Base-by-base conservation (phyloP, 192 early-diverging fungal genomes). In the Paraglomus brasilianum region DNA sequence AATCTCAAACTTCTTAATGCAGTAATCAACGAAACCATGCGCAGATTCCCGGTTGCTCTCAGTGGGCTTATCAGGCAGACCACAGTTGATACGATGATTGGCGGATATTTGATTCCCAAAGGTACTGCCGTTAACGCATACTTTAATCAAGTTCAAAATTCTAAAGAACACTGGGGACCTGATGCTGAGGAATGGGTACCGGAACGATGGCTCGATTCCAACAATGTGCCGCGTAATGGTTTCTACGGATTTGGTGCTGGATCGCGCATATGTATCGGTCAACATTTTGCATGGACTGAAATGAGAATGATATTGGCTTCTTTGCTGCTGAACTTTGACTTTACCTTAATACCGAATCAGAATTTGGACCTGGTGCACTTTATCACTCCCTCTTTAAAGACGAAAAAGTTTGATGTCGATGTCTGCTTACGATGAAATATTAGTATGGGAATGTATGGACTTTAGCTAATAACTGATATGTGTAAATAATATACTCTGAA, bases 171-270 rank as follows among this genome's bases (percentile, higher is more conserved):
- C 45, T 86, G 84, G 81, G 81, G 81, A 5, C 62, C 65, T 19
- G 80, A 86, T 75, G 80, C 80, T 3, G 78, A 88, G 9, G 52
- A 78, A 49, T 87, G 85, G 58, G 72, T 75, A 0, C 85, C 85
- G 0, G 86, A 87, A 61, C 75, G 85, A 15, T 87, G 82, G 81
- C 46, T 80, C 10, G 53, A 67, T 65, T 57, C 8, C 67, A 57
- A 66, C 14, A 56, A 30, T 1, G 30, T 30, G 30, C 30, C 30
- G 1, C 30, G 30, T 30, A 30, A 30, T 3, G 1, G 78, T 61
- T 74, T 81, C 61, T 76, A 73, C 24, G 76, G 79, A 1, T 86
- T 86, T 64, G 78, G 78, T 39, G 72, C 73, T 5, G 83, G 85
- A n/a, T 74, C 80, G 8, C 53, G 85, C 13, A 77, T 77, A 57